Base-by-base conservation (phyloP, 2,329 filamentous ascomycete genomes). In the Fusarium xyrophilum region DNA sequence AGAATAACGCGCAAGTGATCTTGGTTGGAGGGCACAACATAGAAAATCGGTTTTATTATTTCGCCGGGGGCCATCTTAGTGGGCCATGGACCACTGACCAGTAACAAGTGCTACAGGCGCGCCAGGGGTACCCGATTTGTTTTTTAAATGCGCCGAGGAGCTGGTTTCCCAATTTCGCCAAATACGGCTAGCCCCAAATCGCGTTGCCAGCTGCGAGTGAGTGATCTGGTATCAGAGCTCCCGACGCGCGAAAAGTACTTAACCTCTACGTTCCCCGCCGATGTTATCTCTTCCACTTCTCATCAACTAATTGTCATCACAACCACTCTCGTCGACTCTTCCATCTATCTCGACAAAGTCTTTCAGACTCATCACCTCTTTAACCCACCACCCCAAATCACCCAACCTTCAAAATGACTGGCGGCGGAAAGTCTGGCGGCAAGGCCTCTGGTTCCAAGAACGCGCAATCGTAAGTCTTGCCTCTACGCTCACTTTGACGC, bases 361-460 rank as follows among this genome's bases (percentile, higher is more conserved):
- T 56, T 67, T 68, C 67, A 55, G 63, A 69, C 50, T 44, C 53
- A n/a, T 36, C 52, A 44, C 63, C 63, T 74, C 68, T 47, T 27
- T 36, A 52, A 25, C 39, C 30, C 43, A 70, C 28, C 43, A 51
- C 48, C 55, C 50, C 50, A 33, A 75, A 74, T 73, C 76, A 78
- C 59, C 55, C 21, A 76, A 78, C 73, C 74, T 78, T 88, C 91
- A 97, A 93, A 92, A 99, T 99, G 96, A 97, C 96, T 93, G 95
- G 95, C 89, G 95, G 95, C 84, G 96, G 96, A 85, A 99, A 99
- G 87, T 97, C 95, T 86, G 96, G 96, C 85, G 96, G 96, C 90
- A 98, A 98, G 91, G 94, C 95, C 87, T 95, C 92, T 86, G 93
- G 94, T 86, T 91, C 92, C 87, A 99, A 99, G 93, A 97, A 92